Evolutionary conservation across 768 basidiomycete genomes (phyloP).

Genomic region (Mycena venus): DNA sequence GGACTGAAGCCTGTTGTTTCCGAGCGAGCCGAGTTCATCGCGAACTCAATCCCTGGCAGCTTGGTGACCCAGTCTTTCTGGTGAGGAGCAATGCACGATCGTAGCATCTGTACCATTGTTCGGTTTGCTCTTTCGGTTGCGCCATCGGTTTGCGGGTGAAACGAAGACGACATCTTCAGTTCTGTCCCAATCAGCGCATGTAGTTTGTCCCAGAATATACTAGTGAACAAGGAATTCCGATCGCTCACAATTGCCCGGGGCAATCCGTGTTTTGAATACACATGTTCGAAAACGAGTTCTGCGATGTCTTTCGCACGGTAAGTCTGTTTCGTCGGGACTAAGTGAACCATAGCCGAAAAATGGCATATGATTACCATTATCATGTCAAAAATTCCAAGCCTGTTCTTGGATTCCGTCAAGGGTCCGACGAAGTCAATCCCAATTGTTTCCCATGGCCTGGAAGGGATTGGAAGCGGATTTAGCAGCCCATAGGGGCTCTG

Average conservation of each 20-base stretch:
- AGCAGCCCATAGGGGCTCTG: slow-evolving; percentile 39
- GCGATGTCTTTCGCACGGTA: slow-evolving; percentile 26
- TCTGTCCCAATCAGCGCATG: slow-evolving; percentile 36
- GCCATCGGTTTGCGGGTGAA: slow-evolving; percentile 51
- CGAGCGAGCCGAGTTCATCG: slow-evolving; percentile 16
- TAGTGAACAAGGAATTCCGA: slow-evolving; percentile 29
- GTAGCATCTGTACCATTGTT: not conserved
- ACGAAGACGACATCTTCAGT: slow-evolving; percentile 42
- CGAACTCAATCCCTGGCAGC: not conserved
- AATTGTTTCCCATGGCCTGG: slow-evolving; percentile 40
- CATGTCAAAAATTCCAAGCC: slow-evolving; percentile 23
- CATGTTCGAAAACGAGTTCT: slow-evolving; percentile 32
- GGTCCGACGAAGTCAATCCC: slow-evolving; percentile 52
- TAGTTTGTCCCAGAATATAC: slow-evolving; percentile 38
- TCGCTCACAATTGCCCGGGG: slow-evolving; percentile 45
- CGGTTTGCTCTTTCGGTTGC: slow-evolving; percentile 34
- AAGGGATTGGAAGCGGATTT: slow-evolving; percentile 13
- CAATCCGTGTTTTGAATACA: slow-evolving; percentile 43
- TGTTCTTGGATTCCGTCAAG: slow-evolving; percentile 35
- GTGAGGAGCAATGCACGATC: not conserved
- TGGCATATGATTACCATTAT: slow-evolving; percentile 36
- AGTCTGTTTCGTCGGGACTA: slow-evolving; percentile 24
- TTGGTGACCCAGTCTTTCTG: not conserved
- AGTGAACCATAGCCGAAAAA: slow-evolving; percentile 28
- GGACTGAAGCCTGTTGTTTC: slow-evolving; percentile 37